These are phyloP conservation scores for Penicillium nordicum DNA, from an alignment of 2,329 filamentous ascomycete genomes.

Conservation along the genomic window DNA sequence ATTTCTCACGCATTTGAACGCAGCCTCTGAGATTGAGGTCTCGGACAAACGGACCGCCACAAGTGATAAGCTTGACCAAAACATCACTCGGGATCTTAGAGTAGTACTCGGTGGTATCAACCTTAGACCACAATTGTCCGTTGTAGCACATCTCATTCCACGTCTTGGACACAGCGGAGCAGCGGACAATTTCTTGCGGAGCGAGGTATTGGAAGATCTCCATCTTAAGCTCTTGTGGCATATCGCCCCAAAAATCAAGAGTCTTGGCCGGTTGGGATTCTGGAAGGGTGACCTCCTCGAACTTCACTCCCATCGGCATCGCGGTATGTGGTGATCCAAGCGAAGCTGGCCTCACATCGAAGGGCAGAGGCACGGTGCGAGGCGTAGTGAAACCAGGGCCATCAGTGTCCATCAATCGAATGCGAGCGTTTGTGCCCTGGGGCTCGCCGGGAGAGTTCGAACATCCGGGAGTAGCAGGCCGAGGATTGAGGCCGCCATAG, in stretches of 20 bases:
- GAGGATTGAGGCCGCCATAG: slow-evolving; percentile 55
- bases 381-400: slow-evolving; percentile 35
- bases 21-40: slow-evolving; percentile 89
- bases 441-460: slow-evolving; percentile 46
- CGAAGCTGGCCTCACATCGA: slow-evolving; percentile 55
- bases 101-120: slow-evolving; percentile 86
- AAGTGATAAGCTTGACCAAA: slow-evolving; percentile 76
- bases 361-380: slow-evolving; percentile 61
- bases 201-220: slow-evolving; percentile 71
- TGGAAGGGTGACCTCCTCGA: slow-evolving; percentile 16
- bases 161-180: slow-evolving; percentile 70
- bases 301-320: slow-evolving; percentile 14
- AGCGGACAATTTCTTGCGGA: slow-evolving; percentile 76
- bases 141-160: slow-evolving; percentile 88
- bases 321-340: slow-evolving; percentile 32
- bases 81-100: slow-evolving; percentile 79
- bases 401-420: slow-evolving; percentile 54
- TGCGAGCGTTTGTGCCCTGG: slow-evolving; percentile 54
- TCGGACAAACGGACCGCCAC: slow-evolving; percentile 84
- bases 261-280: slow-evolving; percentile 36
- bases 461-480: slow-evolving; percentile 51
- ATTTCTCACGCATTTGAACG: slow-evolving; percentile 79
- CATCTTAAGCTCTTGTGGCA: slow-evolving; percentile 80
- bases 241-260: slow-evolving; percentile 71
- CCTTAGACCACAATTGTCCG: slow-evolving; percentile 83